Percentiles rank a stretch among this genome's conserved stretches.
phyloP scores from a whole-genome alignment of 495 filamentous ascomycete species.

The Viridothelium virens region DNA sequence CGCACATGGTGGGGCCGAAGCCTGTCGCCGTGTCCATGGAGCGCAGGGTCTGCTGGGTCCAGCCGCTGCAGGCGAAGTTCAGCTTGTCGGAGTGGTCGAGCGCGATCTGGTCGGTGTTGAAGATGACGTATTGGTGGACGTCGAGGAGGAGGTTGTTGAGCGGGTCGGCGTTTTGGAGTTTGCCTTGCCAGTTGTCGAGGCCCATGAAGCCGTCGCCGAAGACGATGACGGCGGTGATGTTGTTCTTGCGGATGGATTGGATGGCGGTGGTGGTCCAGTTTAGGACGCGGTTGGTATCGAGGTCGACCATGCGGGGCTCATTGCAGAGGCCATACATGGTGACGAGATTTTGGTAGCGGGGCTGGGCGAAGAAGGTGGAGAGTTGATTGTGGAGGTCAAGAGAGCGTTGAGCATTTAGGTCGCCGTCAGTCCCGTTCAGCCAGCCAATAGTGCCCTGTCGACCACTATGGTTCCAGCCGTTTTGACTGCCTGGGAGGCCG shows the following conservation, averaged over 20 bases:
- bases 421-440: conserved; percentile 40
- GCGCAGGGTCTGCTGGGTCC: conserved; percentile 66
- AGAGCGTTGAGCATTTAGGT: conserved; percentile 35
- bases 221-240: conserved; percentile 42
- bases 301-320: conserved; percentile 42
- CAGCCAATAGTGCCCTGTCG: conserved; percentile 52
- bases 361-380: conserved; percentile 37
- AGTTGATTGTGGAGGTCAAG: conserved; percentile 38
- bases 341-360: conserved; percentile 38
- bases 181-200: conserved; percentile 39
- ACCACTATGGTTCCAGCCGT: conserved; percentile 75
- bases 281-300: conserved; percentile 30
- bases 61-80: conserved; percentile 74
- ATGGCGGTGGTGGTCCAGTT: conserved; percentile 35
- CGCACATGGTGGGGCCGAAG: conserved; percentile 93
- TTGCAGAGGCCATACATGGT: conserved; percentile 40
- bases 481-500: conserved; percentile 70
- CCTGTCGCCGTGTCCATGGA: conserved; percentile 67
- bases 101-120: conserved; percentile 51
- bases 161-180: conserved; percentile 36
- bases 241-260: conserved; percentile 30
- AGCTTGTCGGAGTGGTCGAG: conserved; percentile 59
- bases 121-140: conserved; percentile 74
- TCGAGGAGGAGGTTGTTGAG: conserved; percentile 55
- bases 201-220: conserved; percentile 71